Evolutionary conservation across 1,284 basidiomycete species (phyloP).

Genomic region (Heterobasidion occidentale): DNA sequence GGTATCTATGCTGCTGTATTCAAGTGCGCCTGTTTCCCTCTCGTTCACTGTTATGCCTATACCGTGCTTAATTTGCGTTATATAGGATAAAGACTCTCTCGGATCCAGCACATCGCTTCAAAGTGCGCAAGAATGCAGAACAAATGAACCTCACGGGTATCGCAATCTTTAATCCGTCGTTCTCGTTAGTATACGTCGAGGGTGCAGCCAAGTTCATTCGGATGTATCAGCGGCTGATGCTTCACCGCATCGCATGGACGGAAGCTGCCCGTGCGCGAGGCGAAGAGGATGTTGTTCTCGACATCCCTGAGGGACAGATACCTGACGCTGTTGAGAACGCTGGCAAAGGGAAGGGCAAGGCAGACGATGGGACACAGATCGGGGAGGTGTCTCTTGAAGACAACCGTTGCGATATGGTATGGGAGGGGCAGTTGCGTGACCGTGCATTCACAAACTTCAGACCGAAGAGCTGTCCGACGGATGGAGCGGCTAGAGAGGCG

Average conservation of each 20-base stretch:
- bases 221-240: constrained; percentile 85
- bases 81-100: constrained; percentile 77
- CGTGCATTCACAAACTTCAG: constrained; percentile 78
- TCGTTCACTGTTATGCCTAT: neutral
- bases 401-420: constrained; percentile 87
- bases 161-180: constrained; percentile 83
- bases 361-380: constrained; percentile 17
- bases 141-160: constrained; percentile 85
- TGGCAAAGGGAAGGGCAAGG: constrained; percentile 25
- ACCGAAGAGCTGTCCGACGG: constrained; percentile 80
- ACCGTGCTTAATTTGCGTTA: too few relatives aligned
- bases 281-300: constrained; percentile 60
- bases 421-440: constrained; percentile 88
- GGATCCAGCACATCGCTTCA: constrained; percentile 94
- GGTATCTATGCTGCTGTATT: constrained; percentile 85
- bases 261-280: constrained; percentile 80
- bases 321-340: constrained; percentile 24
- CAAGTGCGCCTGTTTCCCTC: constrained; percentile 52
- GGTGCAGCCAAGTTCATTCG: constrained; percentile 83
- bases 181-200: constrained; percentile 91
- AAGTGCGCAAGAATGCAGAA: constrained; percentile 93
- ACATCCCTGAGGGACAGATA: constrained; percentile 34
- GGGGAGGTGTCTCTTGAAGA: constrained; percentile 55
- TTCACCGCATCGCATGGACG: constrained; percentile 90
- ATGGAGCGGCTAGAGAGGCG: constrained; percentile 77